Evolutionary conservation across 2,329 filamentous ascomycete genomes (phyloP).

Genomic region (Drechslerella stenobrocha): DNA sequence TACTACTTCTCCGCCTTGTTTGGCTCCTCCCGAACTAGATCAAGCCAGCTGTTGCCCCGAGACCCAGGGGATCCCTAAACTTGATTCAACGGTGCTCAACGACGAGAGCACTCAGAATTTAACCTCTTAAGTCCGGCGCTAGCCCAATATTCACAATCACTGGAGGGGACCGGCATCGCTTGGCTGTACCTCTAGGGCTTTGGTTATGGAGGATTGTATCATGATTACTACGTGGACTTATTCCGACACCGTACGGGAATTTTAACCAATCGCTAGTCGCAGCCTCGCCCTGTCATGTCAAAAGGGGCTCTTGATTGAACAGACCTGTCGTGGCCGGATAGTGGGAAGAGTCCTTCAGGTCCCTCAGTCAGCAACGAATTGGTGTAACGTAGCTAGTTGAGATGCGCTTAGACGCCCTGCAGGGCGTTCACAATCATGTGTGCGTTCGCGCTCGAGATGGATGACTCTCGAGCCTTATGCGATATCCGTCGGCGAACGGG

Average conservation of each 20-base stretch:
- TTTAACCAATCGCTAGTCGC: background rate
- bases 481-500: too few relatives aligned
- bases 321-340: too few relatives aligned
- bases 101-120: too few relatives aligned
- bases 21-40: background rate
- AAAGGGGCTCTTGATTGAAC: too few relatives aligned
- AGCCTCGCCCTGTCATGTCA: too few relatives aligned
- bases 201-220: constrained; percentile 5
- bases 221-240: too few relatives aligned
- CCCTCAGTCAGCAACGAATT: background rate
- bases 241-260: background rate
- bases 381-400: background rate
- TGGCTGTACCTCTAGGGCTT: background rate
- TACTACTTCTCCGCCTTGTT: background rate
- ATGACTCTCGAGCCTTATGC: too few relatives aligned
- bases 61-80: background rate
- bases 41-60: background rate
- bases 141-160: background rate
- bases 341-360: too few relatives aligned
- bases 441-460: background rate
- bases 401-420: constrained; percentile 8
- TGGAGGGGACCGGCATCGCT: too few relatives aligned
- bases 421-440: background rate
- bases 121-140: background rate
- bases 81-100: too few relatives aligned